A percentile compares a stretch with the other conserved stretches of the same genome.
Evolutionary conservation across 208 protist genomes (phyloP).

Genomic region (Trypanosoma mega): DNA sequence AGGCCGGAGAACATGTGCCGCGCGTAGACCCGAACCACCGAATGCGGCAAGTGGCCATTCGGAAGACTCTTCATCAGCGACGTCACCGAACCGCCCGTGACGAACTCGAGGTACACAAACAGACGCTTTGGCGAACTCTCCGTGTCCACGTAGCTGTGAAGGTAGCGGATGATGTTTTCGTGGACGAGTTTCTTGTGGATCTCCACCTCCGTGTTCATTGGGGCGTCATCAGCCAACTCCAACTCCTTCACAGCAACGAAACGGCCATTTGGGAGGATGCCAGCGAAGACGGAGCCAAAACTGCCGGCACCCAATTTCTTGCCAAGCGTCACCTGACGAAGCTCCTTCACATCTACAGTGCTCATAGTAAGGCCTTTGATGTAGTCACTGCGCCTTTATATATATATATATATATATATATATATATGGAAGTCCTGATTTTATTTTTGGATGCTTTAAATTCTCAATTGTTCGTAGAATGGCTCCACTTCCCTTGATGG

Average conservation of each 20-base stretch:
- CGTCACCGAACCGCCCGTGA: slow-evolving; percentile 89
- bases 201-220: slow-evolving; percentile 86
- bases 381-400: too few species aligned
- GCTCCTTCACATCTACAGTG: slow-evolving; percentile 60
- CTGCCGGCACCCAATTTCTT: slow-evolving; percentile 90
- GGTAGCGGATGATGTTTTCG: slow-evolving; percentile 91
- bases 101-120: slow-evolving; percentile 92
- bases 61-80: slow-evolving; percentile 88
- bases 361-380: slow-evolving; percentile 27
- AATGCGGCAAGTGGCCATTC: slow-evolving; percentile 65
- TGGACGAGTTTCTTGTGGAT: slow-evolving; percentile 90
- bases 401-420: too few species aligned
- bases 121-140: slow-evolving; percentile 81
- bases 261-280: slow-evolving; percentile 80
- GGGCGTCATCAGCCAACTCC: slow-evolving; percentile 79
- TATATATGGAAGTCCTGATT: too few species aligned
- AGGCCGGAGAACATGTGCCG: slow-evolving; percentile 88
- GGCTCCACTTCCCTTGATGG: too few species aligned
- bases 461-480: too few species aligned
- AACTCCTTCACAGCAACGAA: slow-evolving; percentile 91
- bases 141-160: slow-evolving; percentile 79
- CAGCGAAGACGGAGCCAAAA: slow-evolving; percentile 88
- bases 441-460: too few species aligned
- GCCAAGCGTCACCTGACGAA: slow-evolving; percentile 74
- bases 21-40: slow-evolving; percentile 80